A percentile compares a stretch with the other conserved stretches of the same genome.
These are phyloP conservation scores for Articulospora tetracladia DNA, from an alignment of 495 filamentous ascomycete genomes.

Conservation along the genomic window DNA sequence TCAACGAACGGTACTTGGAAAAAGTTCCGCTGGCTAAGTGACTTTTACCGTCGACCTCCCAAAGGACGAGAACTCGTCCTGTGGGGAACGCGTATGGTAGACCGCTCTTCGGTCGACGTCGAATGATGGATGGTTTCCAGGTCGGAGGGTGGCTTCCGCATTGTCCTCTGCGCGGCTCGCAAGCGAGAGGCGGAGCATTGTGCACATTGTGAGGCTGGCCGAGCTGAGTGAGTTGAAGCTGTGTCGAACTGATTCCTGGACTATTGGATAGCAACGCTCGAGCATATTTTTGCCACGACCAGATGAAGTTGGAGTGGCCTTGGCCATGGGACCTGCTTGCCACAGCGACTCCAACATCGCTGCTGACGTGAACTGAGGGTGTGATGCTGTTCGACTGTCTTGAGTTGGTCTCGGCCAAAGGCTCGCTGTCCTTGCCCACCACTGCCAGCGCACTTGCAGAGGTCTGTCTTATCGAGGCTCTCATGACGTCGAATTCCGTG, in stretches of 20 bases:
- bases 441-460: too few relatives aligned
- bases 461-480: too few relatives aligned
- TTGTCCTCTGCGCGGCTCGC: neutral
- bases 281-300: too few relatives aligned
- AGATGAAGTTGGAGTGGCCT: too few relatives aligned
- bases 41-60: neutral
- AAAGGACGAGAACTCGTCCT: neutral
- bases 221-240: neutral
- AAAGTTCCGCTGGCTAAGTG: neutral
- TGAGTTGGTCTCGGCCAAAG: too few relatives aligned
- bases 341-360: too few relatives aligned
- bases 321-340: too few relatives aligned
- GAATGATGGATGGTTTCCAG: neutral
- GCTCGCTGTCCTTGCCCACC: too few relatives aligned
- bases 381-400: too few relatives aligned
- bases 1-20: neutral
- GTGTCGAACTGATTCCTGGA: neutral
- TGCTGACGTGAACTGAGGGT: too few relatives aligned
- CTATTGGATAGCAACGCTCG: too few relatives aligned
- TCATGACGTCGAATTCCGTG: constrained; percentile 3
- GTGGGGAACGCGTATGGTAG: neutral
- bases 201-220: too few relatives aligned
- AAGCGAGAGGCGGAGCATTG: neutral
- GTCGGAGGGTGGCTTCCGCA: neutral
- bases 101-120: neutral